Conservation (phyloP, 768 basidiomycete species). For the Suillus subaureus region DNA sequence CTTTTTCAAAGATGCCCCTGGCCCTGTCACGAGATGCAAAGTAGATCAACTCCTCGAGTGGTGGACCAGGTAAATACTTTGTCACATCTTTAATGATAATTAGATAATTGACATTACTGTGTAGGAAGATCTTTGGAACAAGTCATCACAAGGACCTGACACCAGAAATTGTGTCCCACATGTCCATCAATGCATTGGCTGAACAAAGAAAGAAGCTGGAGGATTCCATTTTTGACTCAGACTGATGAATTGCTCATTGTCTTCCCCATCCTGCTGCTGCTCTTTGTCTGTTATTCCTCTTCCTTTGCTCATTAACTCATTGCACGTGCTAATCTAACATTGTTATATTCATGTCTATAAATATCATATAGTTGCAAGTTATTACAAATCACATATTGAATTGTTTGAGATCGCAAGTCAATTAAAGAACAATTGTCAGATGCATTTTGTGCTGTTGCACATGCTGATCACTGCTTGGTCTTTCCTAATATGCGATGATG, state of each 20-base stretch:
- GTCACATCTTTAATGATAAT: too few species aligned
- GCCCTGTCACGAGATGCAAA: neutral
- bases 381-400: too few species aligned
- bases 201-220: neutral
- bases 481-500: too few species aligned
- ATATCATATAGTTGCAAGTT: too few species aligned
- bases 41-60: neutral
- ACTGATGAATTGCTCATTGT: neutral
- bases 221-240: neutral
- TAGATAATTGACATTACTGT: too few species aligned
- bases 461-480: too few species aligned
- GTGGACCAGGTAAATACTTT: neutral
- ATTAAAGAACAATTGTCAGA: too few species aligned
- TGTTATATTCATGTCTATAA: neutral
- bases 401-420: too few species aligned
- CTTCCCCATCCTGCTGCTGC: slow-evolving; percentile 3
- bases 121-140: neutral
- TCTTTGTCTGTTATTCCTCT: too few species aligned
- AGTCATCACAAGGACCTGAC: neutral
- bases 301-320: too few species aligned
- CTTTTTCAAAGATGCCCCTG: neutral
- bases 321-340: neutral
- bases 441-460: too few species aligned
- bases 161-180: neutral
- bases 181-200: neutral